Evolutionary conservation across 129 eudicot species (phyloP).

Genomic region (Heracleum sosnowskyi): DNA sequence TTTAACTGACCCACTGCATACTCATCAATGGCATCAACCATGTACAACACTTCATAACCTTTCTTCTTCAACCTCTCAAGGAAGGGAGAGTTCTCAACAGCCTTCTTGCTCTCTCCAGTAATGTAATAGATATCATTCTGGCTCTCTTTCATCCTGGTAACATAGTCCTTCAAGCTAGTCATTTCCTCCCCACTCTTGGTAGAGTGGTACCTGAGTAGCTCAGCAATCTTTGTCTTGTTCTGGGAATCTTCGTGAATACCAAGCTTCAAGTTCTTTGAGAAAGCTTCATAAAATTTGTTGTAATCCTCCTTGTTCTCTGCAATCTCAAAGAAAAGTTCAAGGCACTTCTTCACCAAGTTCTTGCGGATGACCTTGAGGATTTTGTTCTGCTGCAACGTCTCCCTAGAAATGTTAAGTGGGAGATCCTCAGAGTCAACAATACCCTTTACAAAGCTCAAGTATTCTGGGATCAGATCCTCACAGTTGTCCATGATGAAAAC

Average conservation of each 20-base stretch:
- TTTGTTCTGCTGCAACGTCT: slow-evolving; percentile 2
- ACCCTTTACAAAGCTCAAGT: background rate
- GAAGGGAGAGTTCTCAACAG: slow-evolving; percentile 48
- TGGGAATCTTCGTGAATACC: slow-evolving; percentile 29
- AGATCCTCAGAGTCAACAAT: slow-evolving; percentile 1
- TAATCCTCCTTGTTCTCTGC: slow-evolving; percentile 14
- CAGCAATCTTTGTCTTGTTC: slow-evolving; percentile 38
- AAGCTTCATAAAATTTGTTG: slow-evolving; percentile 29
- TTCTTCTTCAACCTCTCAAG: slow-evolving; percentile 49
- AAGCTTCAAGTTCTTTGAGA: slow-evolving; percentile 33
- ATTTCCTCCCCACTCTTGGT: slow-evolving; percentile 57
- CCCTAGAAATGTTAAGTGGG: slow-evolving; percentile 5
- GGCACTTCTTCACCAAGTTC: slow-evolving; percentile 8
- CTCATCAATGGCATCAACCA: slow-evolving; percentile 55
- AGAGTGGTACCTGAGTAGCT: slow-evolving; percentile 47
- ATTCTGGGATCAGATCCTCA: slow-evolving; percentile 7
- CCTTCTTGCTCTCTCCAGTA: slow-evolving; percentile 55
- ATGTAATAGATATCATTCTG: slow-evolving; percentile 53
- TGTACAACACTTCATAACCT: slow-evolving; percentile 44
- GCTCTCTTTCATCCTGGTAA: slow-evolving; percentile 54
- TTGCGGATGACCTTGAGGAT: slow-evolving; percentile 2
- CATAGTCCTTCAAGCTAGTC: slow-evolving; percentile 62
- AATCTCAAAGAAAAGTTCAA: slow-evolving; percentile 3
- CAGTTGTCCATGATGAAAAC: slow-evolving; percentile 5
- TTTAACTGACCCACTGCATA: slow-evolving; percentile 16